Evolutionary conservation across 495 filamentous ascomycete species (phyloP), one percentile per base, ranked within the genome.

Genomic region (Aspergillus carlsbadensis): DNA sequence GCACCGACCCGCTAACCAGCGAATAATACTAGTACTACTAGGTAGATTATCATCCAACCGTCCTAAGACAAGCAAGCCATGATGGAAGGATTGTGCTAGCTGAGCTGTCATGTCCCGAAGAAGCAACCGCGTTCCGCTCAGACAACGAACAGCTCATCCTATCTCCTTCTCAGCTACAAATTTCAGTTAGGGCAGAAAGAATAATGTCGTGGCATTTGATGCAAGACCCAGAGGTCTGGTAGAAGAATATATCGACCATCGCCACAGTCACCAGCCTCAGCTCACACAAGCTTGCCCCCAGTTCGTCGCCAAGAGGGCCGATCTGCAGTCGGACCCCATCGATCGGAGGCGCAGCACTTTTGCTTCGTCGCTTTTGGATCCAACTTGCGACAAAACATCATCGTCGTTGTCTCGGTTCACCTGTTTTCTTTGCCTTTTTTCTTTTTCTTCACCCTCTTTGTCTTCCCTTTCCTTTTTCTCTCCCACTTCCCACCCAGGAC

Each of bases 401-500:
- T 24, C 43, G 33, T 21, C 39, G 48, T 57, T 53, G n/a, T 57
- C 43, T 42, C 36, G 39, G 26, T 57, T 49, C 35, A 22, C 47
- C 42, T n/a, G n/a, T 48, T 67, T 52, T 63, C 50, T 62, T 50
- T 62, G 60, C 43, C 53, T 55, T 53, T 44, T 55, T 53, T 44
- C 54, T 52, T 60, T 51, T 48, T 50, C 60, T 59, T 54, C 53
- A 35, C 45, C 56, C 55, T 45, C 45, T 51, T 54, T 43, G 26
- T 45, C 18, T 26, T 47, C 0, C 1, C 10, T 48, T 39, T 33
- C 22, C 18, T 4, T 42, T 8, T n/a, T 48, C 33, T 24, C 26
- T 20, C 50, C 18, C 34, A 40, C 15, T 17, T 49, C 54, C 43
- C 22, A 48, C 34, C 22, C 29, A n/a, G 10, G 14, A 48, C 54